Base-by-base conservation (phyloP, 768 basidiomycete species). In the Pleurotus citrinopileatus region DNA sequence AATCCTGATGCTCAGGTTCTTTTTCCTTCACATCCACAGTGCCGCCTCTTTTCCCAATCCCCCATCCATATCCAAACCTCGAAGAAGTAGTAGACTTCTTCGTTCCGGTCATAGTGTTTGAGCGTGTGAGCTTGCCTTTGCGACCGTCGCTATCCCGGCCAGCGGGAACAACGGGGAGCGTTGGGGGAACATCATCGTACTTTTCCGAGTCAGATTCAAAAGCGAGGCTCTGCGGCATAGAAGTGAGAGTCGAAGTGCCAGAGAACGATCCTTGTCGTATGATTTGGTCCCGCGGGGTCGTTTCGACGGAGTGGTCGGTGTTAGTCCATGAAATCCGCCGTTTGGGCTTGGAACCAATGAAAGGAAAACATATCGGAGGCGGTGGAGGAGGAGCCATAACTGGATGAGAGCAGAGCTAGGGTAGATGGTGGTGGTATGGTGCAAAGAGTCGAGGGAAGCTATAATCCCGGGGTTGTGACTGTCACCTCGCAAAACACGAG, bases 31-130 rank as follows among this genome's bases (percentile, higher is more conserved):
- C 70, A 58, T 77, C 74, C 19, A 19, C 19, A 36, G 15, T 13
- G 52, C 75, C 76, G 57, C 74, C 76, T 51, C 48, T 51, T 70
- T 74, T 83, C 40, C 86, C 85, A 34, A 81, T 48, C 0, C 85
- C 85, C 82, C 84, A 85, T 34, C 86, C 85, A 65, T 86, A 88
- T n/a, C 86, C 87, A 77, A 79, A 84, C 63, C 73, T 82, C 42
- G 68, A 69, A 34, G 77, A 68, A 1, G 65, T 58, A 9, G 70
- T 67, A 2, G 77, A 77, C 57, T 77, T 81, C 66, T 82, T 85
- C 25, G 82, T 80, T 26, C 84, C 83, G 0, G 75, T 75, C 68
- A 81, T 77, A 3, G 84, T 79, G 60, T 76, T 82, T 1, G 74
- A 71, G 52, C 82, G 76, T 1, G 67, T 66, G 19, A 80, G 68